Percentiles rank a stretch among this genome's conserved stretches.
phyloP scores from a whole-genome alignment of 2,329 filamentous ascomycete genomes.

The Colletotrichum viniferum region DNA sequence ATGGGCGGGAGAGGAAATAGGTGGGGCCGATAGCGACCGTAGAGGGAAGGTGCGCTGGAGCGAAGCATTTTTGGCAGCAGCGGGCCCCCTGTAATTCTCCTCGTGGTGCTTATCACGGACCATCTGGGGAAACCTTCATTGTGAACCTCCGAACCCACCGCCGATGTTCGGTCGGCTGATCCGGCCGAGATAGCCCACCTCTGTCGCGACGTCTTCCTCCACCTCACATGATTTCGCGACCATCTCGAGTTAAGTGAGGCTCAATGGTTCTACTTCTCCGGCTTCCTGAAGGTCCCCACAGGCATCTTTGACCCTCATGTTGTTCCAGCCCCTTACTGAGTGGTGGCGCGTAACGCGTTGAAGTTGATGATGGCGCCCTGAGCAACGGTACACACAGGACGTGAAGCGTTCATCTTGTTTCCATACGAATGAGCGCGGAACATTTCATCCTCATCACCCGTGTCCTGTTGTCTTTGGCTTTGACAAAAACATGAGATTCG shows the following conservation, averaged over 20 bases:
- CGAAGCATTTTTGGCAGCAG: not conserved
- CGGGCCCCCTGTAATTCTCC: not conserved
- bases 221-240: not conserved
- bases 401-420: not conserved
- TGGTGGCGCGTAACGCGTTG: not conserved
- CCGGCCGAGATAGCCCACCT: not conserved
- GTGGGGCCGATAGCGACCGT: slow-evolving; percentile 1
- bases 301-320: not conserved
- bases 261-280: not conserved
- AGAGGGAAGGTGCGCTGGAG: not conserved
- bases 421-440: fast-evolving
- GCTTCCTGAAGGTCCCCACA: not conserved
- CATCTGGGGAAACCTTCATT: not conserved
- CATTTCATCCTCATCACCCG: fast-evolving
- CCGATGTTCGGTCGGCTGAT: slow-evolving; percentile 3
- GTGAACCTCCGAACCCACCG: not conserved
- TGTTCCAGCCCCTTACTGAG: not conserved
- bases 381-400: not conserved
- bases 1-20: not conserved
- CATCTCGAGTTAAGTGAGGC: not conserved
- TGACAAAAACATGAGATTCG: not conserved
- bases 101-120: not conserved
- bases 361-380: not conserved
- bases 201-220: not conserved
- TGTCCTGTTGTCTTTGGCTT: not conserved